Evolutionary conservation across 2,329 filamentous ascomycete genomes (phyloP), one percentile per base, ranked within the genome.

Genomic region (Camillea tinctor): DNA sequence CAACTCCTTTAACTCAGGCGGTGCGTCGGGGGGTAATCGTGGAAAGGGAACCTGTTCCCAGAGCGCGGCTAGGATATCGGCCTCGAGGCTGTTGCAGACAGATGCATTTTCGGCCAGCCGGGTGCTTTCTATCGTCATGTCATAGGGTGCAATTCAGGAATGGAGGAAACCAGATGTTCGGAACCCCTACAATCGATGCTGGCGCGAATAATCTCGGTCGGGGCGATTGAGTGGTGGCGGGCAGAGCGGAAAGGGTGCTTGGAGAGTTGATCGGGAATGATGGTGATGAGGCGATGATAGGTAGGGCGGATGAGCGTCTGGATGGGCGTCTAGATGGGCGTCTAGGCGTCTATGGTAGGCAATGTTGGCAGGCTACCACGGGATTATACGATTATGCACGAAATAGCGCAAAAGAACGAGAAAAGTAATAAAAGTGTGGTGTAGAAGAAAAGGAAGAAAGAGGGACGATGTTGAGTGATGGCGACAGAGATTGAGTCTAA

Each of bases 11-110:
- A 90, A 74, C 68, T 87, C 84, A 20, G 75, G 68, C 1, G 87
- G 87, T 58, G 86, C 86, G 76, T 88, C 85, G 57, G 75, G 70
- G 1, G 87, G 87, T 50, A 89, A 75, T 55, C 81, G 80, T 49
- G 83, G 79, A 66, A 88, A 88, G 1, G 81, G 81, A 3, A 83
- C 83, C 57, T 84, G 80, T 64, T 85, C 82, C 86, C 86, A 89
- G 30, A 89, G 79, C 11, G 82, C 83, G 54, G 81, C 80, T 20
- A 87, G 72, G 54, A 87, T 69, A 59, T 85, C 82, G 26, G 75
- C 68, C 24, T 84, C 81, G 55, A 70, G 68, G 59, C 65, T 62
- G 66, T 68, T 63, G 68, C 71, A 69, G 65, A 68, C 66, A 60
- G 66, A 68, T 66, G 71, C 69, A 58, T 71, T 71, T 56, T 73